Base-by-base conservation (phyloP, 2,329 filamentous ascomycete species). In the Apiospora sp. region DNA sequence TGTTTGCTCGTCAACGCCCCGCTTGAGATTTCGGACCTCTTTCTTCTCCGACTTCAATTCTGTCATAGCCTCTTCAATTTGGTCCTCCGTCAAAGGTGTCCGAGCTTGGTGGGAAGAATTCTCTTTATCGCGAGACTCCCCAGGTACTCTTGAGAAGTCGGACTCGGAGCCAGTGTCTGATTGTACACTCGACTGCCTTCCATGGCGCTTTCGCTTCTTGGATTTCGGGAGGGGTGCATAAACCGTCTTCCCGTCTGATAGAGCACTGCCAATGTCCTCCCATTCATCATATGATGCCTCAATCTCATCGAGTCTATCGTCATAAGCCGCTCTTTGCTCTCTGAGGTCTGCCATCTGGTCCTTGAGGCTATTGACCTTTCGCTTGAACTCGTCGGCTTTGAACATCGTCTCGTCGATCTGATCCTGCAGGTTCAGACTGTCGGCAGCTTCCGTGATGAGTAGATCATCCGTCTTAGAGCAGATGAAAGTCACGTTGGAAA, bases 401-500 rank as follows among this genome's bases (percentile, higher is more conserved):
- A 83, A 76, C 54, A 83, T 78, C 16, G 34, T 64, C 58, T 41
- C 58, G 4, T 64, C 58, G 16, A 64, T 64, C 34, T 64, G 58
- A 13, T 81, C 80, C 27, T 82, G 79, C 2, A 86, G 77, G 0
- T 76, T 78, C 7, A 88, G 78, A 24, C 77, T 82, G 16, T 82
- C 80, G 0, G 78, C 69, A 14, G 77, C 77, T 58, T 81, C 78
- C 2, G 72, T 75, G 13, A 80, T 71, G 0, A 75, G 73, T 4
- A 73, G 61, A n/a, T 73, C 70, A 13, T 73, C 72, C 24, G 72
- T 80, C 73, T 80, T 79, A 12, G 79, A 79, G 41, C 78, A 79
- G 44, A 80, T 89, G 72, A 92, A 91, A 0, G 86, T 89, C 2
- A 91, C 83, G 3, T 81, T 84, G 2, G 83, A 86, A 72, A 88